phyloP scores from a whole-genome alignment of 495 filamentous ascomycete species.

The Oleoguttula mirabilis region DNA sequence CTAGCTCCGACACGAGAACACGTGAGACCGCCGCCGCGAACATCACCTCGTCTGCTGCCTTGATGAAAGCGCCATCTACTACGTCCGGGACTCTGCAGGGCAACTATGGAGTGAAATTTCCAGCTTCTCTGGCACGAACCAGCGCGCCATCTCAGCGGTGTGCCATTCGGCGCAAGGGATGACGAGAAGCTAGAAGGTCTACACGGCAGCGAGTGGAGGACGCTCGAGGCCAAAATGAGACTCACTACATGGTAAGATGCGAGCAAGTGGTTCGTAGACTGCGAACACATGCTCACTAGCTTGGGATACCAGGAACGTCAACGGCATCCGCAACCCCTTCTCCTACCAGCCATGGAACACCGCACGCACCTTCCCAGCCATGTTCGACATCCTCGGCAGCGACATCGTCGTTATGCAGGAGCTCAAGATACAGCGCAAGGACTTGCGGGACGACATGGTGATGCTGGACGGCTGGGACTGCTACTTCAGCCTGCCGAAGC shows the following conservation, averaged over 20 bases:
- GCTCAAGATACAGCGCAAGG: conserved; percentile 90
- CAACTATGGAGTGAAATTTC: too few species aligned
- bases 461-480: conserved; percentile 93
- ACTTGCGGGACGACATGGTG: conserved; percentile 92
- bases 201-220: too few species aligned
- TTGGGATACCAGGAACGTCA: conserved; percentile 58
- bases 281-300: conserved; percentile 43
- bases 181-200: too few species aligned
- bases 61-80: too few species aligned
- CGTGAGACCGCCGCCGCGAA: too few species aligned
- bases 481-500: conserved; percentile 79
- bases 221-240: conserved; percentile 16
- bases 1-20: too few species aligned
- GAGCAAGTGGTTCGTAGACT: conserved; percentile 38
- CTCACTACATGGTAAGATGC: conserved; percentile 18
- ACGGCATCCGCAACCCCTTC: conserved; percentile 94
- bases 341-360: conserved; percentile 90
- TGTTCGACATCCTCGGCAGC: conserved; percentile 89
- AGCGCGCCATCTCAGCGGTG: too few species aligned
- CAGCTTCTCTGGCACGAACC: too few species aligned
- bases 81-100: too few species aligned
- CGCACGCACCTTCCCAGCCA: conserved; percentile 76
- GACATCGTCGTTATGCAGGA: conserved; percentile 95
- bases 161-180: too few species aligned
- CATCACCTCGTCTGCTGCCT: too few species aligned